A percentile compares a stretch with the other conserved stretches of the same genome.
Evolutionary conservation across 2,329 filamentous ascomycete species (phyloP).

Genomic region (Bipolaris sorokiniana): DNA sequence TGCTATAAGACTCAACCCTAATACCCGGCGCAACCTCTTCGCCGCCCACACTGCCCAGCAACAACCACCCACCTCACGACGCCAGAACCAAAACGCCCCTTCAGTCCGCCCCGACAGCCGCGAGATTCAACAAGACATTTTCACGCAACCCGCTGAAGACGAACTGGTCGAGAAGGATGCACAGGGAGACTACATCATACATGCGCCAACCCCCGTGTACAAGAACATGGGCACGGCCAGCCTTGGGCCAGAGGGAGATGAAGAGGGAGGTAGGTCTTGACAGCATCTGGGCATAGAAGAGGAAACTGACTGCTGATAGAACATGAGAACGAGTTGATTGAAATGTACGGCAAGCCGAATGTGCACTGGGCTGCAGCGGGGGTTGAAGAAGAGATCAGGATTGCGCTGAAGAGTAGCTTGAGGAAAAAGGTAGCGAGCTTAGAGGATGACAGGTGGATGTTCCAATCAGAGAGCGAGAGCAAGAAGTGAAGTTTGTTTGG

Average conservation of each 20-base stretch:
- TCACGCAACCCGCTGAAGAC: slow-evolving; percentile 30
- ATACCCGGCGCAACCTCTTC: slow-evolving; percentile 42
- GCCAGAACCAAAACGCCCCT: slow-evolving; percentile 27
- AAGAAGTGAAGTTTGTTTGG: slow-evolving; percentile 11
- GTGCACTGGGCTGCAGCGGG: slow-evolving; percentile 36
- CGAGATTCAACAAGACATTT: slow-evolving; percentile 21
- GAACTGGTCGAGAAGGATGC: slow-evolving; percentile 59
- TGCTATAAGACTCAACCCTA: slow-evolving; percentile 35
- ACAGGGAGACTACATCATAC: slow-evolving; percentile 55
- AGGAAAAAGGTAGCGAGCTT: slow-evolving; percentile 74
- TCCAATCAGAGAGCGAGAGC: slow-evolving; percentile 65
- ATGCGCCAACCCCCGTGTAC: slow-evolving; percentile 33
- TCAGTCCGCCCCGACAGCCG: slow-evolving; percentile 30
- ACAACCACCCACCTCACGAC: slow-evolving; percentile 28
- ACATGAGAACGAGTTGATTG: slow-evolving; percentile 43
- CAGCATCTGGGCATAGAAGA: too few relatives aligned
- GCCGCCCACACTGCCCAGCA: slow-evolving; percentile 27
- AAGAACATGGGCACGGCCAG: slow-evolving; percentile 30
- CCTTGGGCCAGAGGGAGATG: slow-evolving; percentile 29
- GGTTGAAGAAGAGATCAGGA: slow-evolving; percentile 52
- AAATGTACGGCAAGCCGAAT: slow-evolving; percentile 40
- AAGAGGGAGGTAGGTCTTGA: slow-evolving; percentile 39
- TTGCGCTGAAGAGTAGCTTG: slow-evolving; percentile 66
- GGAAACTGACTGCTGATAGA: slow-evolving; percentile 23
- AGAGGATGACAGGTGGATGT: slow-evolving; percentile 91